Conservation (phyloP, 1,284 basidiomycete species). For the Leccinum subrobustum region DNA sequence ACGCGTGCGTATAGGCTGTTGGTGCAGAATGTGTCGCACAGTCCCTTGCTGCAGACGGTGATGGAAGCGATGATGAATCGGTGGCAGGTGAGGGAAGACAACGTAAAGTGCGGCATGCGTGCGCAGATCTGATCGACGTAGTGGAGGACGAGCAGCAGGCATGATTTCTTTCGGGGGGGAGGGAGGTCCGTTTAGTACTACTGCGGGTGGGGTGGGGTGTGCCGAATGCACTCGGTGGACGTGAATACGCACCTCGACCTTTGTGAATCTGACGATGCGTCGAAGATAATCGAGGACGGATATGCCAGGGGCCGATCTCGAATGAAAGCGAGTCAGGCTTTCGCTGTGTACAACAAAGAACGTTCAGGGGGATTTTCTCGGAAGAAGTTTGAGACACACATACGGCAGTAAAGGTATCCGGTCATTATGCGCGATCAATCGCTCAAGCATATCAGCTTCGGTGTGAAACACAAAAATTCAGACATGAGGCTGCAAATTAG, state of each 20-base stretch:
- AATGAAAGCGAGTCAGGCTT: conserved; percentile 91
- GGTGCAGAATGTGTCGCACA: conserved; percentile 92
- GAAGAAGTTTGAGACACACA: background rate
- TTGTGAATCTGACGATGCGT: conserved; percentile 90
- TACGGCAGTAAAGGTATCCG: conserved; percentile 81
- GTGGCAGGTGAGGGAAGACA: conserved; percentile 93
- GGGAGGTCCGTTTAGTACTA: conserved; percentile 1
- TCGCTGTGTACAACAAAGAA: conserved; percentile 46
- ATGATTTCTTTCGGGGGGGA: conserved; percentile 62
- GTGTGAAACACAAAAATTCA: conserved; percentile 7
- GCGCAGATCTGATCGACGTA: conserved; percentile 95
- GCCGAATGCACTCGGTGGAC: background rate
- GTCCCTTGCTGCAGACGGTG: conserved; percentile 84
- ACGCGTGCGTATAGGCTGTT: conserved; percentile 93
- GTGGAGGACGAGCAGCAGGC: conserved; percentile 84
- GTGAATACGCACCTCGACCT: conserved; percentile 71
- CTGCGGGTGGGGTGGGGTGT: background rate
- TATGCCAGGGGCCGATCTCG: conserved; percentile 83
- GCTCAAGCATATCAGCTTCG: conserved; percentile 89
- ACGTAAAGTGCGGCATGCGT: conserved; percentile 81
- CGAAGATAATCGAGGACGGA: conserved; percentile 85
- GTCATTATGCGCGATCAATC: conserved; percentile 92
- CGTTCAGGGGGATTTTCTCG: conserved; percentile 15
- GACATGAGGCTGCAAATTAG: conserved; percentile 2
- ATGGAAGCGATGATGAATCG: conserved; percentile 92